Evolutionary conservation across 2,329 filamentous ascomycete genomes (phyloP).

Genomic region (Scedosporium dehoogii): DNA sequence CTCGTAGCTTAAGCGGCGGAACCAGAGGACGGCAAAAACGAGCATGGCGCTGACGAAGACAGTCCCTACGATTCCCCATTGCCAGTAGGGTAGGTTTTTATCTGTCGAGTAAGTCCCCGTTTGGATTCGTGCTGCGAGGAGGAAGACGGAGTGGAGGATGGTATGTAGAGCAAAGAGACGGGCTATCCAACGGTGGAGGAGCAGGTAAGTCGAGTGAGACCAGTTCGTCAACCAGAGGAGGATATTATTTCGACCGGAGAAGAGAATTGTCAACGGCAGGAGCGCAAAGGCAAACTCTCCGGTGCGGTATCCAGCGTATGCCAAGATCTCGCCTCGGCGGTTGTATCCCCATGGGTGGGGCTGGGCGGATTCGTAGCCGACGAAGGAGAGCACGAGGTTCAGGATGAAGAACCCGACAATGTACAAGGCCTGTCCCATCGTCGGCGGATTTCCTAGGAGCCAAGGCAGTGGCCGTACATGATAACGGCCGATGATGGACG

Average conservation of each 20-base stretch:
- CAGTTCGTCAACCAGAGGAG: conserved; percentile 25
- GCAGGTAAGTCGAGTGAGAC: conserved; percentile 24
- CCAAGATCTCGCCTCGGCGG: conserved; percentile 18
- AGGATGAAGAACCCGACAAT: conserved; percentile 22
- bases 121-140: conserved; percentile 7
- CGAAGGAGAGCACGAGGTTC: conserved; percentile 22
- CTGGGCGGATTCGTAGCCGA: conserved; percentile 18
- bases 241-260: conserved; percentile 24
- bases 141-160: conserved; percentile 33
- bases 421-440: conserved; percentile 23
- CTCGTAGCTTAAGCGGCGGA: conserved; percentile 26
- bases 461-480: conserved; percentile 22
- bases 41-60: conserved; percentile 17
- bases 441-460: conserved; percentile 18
- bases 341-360: conserved; percentile 15
- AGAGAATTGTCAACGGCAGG: conserved; percentile 21
- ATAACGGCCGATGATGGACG: conserved; percentile 18
- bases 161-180: conserved; percentile 78
- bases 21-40: conserved; percentile 17
- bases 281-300: conserved; percentile 24
- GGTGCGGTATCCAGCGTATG: conserved; percentile 42
- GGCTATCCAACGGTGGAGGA: conserved; percentile 26
- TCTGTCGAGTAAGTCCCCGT: too few relatives aligned
- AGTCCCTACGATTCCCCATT: conserved; percentile 19
- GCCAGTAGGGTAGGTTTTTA: conserved; percentile 4